Evolutionary conservation across 176 grass and related monocot genomes (phyloP).

Genomic region (Eleusine indica): DNA sequence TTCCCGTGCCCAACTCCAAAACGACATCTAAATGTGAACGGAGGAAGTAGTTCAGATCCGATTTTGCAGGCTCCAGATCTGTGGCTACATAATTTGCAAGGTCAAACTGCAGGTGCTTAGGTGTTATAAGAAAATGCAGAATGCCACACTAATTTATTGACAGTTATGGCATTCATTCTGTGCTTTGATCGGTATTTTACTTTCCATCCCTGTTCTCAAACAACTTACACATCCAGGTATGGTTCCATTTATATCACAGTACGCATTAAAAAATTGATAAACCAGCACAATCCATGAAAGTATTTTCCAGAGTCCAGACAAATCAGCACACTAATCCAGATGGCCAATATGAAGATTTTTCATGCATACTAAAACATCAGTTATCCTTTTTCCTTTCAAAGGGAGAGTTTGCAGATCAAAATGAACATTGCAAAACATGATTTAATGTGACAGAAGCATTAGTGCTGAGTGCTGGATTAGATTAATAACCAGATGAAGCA

Average conservation of each 20-base stretch:
- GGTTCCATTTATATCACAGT: neutral
- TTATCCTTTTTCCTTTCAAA: neutral
- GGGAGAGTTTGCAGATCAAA: neutral
- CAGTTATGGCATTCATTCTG: neutral
- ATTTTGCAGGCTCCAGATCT: neutral
- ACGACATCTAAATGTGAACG: too few relatives aligned
- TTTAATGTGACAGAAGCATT: neutral
- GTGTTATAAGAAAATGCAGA: neutral
- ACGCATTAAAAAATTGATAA: neutral
- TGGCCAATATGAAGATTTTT: neutral
- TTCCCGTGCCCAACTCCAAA: too few relatives aligned
- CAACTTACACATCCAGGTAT: neutral
- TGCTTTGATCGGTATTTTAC: neutral
- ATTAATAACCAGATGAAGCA: neutral
- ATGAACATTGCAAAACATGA: neutral
- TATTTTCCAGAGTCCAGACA: neutral
- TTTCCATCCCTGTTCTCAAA: neutral
- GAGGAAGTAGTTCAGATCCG: neutral
- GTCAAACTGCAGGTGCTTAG: neutral
- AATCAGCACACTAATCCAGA: neutral
- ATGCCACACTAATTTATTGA: too few relatives aligned
- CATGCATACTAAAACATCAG: neutral
- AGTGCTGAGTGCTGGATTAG: neutral
- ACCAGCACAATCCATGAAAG: neutral
- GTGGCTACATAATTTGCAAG: neutral